Percentiles rank a stretch among this genome's conserved stretches.
Conservation (phyloP, 441 rosid genomes). For the Adansonia madagascariensis region DNA sequence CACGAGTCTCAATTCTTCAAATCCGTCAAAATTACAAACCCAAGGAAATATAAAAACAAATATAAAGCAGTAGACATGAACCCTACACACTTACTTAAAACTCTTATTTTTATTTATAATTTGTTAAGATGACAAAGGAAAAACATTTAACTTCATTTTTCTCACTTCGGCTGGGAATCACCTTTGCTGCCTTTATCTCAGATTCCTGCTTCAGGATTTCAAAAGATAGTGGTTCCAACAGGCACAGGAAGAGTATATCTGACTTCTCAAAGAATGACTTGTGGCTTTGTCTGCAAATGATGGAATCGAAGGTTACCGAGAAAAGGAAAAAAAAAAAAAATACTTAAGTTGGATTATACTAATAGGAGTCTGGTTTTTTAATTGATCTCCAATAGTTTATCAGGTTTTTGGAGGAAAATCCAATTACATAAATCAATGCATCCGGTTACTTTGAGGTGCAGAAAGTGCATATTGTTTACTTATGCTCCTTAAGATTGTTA, state of each 20-base stretch:
- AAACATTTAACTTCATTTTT: background rate
- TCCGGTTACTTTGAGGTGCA: background rate
- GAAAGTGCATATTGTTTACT: background rate
- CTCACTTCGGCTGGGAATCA: slow-evolving; percentile 29
- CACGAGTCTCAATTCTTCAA: too few species aligned
- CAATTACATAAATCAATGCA: background rate
- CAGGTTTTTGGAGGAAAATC: background rate
- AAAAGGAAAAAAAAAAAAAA: background rate
- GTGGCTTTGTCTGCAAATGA: slow-evolving; percentile 69
- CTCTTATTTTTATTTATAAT: too few species aligned
- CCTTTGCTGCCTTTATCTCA: slow-evolving; percentile 85
- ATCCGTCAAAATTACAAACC: too few species aligned
- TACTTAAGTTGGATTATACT: background rate
- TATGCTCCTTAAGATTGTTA: background rate
- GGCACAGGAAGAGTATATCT: slow-evolving; percentile 10
- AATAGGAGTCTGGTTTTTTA: background rate
- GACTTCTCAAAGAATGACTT: slow-evolving; percentile 8
- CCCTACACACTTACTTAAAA: background rate
- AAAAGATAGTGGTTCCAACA: slow-evolving; percentile 54
- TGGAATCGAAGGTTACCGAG: background rate
- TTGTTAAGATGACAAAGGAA: background rate
- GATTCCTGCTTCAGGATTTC: slow-evolving; percentile 67
- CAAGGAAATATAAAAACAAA: background rate
- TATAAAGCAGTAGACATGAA: background rate
- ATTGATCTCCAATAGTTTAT: background rate